Percentiles rank a stretch among this genome's conserved stretches.
phyloP scores from a whole-genome alignment of 164 flowering plant genomes.

The Akebia trifoliata region DNA sequence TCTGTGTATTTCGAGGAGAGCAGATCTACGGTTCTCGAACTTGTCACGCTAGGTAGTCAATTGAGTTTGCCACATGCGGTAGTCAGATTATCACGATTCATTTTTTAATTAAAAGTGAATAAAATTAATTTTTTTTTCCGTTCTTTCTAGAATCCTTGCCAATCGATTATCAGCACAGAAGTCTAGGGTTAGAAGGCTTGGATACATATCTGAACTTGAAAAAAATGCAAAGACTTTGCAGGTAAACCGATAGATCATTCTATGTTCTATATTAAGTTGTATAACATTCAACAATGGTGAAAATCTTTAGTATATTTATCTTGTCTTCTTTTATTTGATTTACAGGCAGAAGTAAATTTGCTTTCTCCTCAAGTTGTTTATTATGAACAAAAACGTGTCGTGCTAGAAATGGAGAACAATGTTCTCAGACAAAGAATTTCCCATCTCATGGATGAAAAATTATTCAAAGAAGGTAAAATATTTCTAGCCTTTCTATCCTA shows the following conservation, averaged over 20 bases:
- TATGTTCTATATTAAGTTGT: background rate
- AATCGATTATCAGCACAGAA: conserved; percentile 24
- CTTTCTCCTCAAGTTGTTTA: conserved; percentile 21
- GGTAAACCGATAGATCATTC: background rate
- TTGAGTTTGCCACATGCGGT: too few species aligned
- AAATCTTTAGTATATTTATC: too few species aligned
- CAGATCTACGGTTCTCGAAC: too few species aligned
- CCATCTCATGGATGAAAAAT: background rate
- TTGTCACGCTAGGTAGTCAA: too few species aligned
- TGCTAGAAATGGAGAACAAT: conserved; percentile 14
- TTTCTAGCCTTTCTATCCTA: too few species aligned
- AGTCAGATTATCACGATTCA: too few species aligned
- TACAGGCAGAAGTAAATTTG: conserved; percentile 14
- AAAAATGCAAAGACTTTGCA: background rate
- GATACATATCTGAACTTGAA: conserved; percentile 20
- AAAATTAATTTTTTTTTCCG: background rate
- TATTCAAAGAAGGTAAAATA: conserved; percentile 20
- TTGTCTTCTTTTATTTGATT: background rate
- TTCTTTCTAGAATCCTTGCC: conserved; percentile 21
- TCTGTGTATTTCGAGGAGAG: too few species aligned
- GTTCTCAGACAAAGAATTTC: conserved; percentile 15
- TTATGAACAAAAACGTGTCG: background rate
- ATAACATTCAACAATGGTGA: too few species aligned
- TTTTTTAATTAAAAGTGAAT: too few species aligned
- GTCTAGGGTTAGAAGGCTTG: too few species aligned